phyloP scores from a whole-genome alignment of 306 rosid species.

The Cucurbita ficifolia region DNA sequence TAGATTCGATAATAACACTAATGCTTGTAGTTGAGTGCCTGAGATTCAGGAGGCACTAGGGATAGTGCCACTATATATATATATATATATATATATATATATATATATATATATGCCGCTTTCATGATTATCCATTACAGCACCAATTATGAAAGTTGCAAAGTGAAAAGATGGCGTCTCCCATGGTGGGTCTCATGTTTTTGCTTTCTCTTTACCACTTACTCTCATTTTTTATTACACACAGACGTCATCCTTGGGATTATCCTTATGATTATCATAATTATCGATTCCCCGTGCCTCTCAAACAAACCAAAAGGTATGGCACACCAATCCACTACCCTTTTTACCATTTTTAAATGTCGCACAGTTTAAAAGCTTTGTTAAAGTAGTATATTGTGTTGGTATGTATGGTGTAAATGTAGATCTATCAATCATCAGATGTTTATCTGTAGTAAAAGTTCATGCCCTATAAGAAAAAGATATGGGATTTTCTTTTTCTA shows the following conservation, averaged over 20 bases:
- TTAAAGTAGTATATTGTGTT: background rate
- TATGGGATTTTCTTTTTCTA: background rate
- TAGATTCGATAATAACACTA: background rate
- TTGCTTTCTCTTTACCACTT: background rate
- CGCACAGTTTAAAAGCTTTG: background rate
- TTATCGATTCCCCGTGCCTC: background rate
- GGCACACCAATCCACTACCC: background rate
- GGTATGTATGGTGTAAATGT: background rate
- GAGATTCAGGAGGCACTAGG: conserved; percentile 6
- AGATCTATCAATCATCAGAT: conserved; percentile 1
- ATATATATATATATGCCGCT: background rate
- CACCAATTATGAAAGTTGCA: conserved; percentile 1
- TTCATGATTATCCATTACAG: background rate
- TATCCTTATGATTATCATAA: conserved; percentile 3
- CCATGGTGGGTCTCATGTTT: background rate
- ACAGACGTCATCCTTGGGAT: conserved; percentile 7
- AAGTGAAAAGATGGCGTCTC: conserved; percentile 1
- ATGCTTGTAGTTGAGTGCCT: background rate
- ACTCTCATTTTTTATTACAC: background rate
- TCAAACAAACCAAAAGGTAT: background rate
- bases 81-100: no score
- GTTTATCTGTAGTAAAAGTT: conserved; percentile 1
- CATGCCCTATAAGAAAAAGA: background rate
- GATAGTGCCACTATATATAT: background rate
- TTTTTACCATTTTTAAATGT: background rate